A percentile compares a stretch with the other conserved stretches of the same genome.
These are phyloP conservation scores for Phanerodontia chrysosporium DNA, from an alignment of 768 basidiomycete species.

Conservation along the genomic window DNA sequence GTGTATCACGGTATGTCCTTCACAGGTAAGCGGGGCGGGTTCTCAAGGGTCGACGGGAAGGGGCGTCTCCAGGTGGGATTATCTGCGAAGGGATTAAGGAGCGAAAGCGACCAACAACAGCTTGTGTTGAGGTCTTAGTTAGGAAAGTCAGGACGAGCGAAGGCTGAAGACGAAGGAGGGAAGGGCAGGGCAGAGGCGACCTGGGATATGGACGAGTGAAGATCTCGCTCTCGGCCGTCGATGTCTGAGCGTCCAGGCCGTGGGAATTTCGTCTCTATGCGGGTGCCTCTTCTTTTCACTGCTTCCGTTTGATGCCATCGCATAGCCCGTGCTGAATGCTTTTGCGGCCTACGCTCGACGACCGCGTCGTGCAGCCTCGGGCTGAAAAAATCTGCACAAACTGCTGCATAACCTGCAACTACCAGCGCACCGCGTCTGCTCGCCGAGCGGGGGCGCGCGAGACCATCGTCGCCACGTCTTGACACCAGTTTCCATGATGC, in stretches of 20 bases:
- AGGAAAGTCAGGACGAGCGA: constrained; percentile 4
- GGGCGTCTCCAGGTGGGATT: neutral
- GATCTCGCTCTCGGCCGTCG: neutral
- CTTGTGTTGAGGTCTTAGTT: constrained; percentile 26
- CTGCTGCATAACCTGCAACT: neutral
- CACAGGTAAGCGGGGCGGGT: constrained; percentile 11
- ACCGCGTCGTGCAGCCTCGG: neutral
- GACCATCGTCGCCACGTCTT: neutral
- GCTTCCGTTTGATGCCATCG: constrained; percentile 7
- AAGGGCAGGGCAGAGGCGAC: constrained; percentile 1
- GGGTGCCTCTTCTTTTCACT: constrained; percentile 4
- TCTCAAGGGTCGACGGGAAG: neutral
- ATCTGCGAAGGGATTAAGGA: constrained; percentile 13
- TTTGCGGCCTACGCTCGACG: neutral
- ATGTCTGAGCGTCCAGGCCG: constrained; percentile 5
- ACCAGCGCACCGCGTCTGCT: neutral
- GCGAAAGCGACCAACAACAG: constrained; percentile 27
- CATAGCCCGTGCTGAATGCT: neutral
- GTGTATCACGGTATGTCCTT: constrained; percentile 8
- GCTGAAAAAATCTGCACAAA: neutral
- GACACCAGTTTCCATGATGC: neutral
- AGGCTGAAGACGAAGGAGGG: constrained; percentile 11
- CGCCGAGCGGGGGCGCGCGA: neutral
- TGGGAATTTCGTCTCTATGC: constrained; percentile 17
- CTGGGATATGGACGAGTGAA: constrained; percentile 3